Conservation (phyloP, 2,329 filamentous ascomycete genomes). For the Talaromyces albobiverticillius region DNA sequence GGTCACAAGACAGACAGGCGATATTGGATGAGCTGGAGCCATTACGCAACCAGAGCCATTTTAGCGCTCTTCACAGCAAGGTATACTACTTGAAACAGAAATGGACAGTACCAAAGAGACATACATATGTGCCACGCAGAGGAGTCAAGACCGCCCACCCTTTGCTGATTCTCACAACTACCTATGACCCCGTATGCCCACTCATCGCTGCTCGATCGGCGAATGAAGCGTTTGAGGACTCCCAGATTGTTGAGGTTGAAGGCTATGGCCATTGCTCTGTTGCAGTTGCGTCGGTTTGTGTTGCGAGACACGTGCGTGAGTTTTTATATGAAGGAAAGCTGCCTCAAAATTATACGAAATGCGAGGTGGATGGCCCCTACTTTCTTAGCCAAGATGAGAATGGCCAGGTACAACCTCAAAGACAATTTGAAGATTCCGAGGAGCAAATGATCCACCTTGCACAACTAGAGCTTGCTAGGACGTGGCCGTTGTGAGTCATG, state of each 20-base stretch:
- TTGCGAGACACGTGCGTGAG: conserved; percentile 18
- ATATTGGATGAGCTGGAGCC: background rate
- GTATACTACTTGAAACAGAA: conserved; percentile 13
- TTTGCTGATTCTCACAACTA: conserved; percentile 23
- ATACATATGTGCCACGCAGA: conserved; percentile 15
- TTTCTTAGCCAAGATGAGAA: background rate
- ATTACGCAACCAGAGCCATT: background rate
- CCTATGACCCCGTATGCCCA: conserved; percentile 23
- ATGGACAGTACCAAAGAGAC: conserved; percentile 15
- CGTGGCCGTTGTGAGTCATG: too few relatives aligned
- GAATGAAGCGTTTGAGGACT: conserved; percentile 22
- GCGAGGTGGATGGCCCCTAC: conserved; percentile 16
- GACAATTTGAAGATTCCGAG: background rate
- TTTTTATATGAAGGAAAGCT: conserved; percentile 22
- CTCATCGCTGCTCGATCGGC: conserved; percentile 20
- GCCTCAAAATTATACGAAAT: conserved; percentile 17
- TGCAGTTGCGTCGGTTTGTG: conserved; percentile 21
- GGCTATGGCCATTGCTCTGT: conserved; percentile 23
- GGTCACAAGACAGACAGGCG: background rate
- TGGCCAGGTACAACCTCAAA: background rate
- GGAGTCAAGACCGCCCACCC: conserved; percentile 21
- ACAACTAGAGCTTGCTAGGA: background rate
- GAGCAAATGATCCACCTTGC: background rate
- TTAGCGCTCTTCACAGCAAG: background rate
- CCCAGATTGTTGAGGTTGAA: conserved; percentile 22